A percentile compares a stretch with the other conserved stretches of the same genome.
Conservation (phyloP, 768 basidiomycete genomes). For the Serendipita indica region DNA sequence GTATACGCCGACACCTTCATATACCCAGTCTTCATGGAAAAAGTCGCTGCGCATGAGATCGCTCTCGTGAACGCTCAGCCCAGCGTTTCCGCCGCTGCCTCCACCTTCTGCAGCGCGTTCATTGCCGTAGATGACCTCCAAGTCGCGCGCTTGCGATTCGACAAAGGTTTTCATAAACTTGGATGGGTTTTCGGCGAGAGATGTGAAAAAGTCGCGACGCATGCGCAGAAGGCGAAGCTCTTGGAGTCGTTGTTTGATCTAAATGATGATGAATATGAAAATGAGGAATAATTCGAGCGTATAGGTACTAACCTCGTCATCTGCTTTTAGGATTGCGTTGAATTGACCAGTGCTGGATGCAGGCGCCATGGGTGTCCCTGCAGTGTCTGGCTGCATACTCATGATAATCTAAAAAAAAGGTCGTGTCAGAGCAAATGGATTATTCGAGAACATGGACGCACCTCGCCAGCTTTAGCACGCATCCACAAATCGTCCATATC, state of each 20-base stretch:
- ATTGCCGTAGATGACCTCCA: conserved; percentile 80
- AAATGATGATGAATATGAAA: conserved; percentile 4
- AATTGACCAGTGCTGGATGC: background rate
- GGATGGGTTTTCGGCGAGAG: conserved; percentile 65
- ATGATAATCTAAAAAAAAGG: background rate
- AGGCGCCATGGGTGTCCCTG: background rate
- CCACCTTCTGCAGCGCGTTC: conserved; percentile 34
- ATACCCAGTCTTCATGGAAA: conserved; percentile 35
- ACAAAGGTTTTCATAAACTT: conserved; percentile 82
- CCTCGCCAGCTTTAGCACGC: background rate
- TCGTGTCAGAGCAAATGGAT: too few relatives aligned
- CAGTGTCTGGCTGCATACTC: conserved; percentile 3
- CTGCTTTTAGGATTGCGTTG: conserved; percentile 20
- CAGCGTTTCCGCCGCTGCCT: conserved; percentile 33
- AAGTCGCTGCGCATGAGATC: conserved; percentile 80
- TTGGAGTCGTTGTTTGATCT: conserved; percentile 76
- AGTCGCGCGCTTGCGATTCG: conserved; percentile 79
- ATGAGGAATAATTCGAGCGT: background rate
- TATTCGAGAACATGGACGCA: background rate
- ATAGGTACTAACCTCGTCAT: conserved; percentile 60
- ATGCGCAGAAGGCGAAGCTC: conserved; percentile 75
- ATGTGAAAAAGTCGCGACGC: conserved; percentile 72
- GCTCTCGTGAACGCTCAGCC: conserved; percentile 67
- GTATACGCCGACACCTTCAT: conserved; percentile 67
- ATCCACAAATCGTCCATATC: conserved; percentile 6